Evolutionary conservation across 805 yeast species (phyloP), one percentile per base, ranked within the genome.

Genomic region (Barnettozyma salicaria): DNA sequence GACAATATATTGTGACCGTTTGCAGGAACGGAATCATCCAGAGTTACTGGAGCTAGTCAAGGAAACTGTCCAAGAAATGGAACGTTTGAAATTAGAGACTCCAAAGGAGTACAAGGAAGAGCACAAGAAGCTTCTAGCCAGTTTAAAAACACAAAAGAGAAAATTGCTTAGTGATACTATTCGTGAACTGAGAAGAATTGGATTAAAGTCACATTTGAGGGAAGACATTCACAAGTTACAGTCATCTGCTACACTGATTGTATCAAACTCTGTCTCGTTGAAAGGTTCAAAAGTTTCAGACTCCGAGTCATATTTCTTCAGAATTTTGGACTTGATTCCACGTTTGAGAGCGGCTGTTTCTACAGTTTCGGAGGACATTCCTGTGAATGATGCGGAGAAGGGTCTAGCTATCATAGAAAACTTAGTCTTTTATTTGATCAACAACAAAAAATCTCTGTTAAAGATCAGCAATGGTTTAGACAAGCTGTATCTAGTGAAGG

Each of bases 381-480:
- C 96, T 4, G 71, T 70, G 11, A 64, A 72, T 2, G 94, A 83
- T 53, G 72, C 84, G 21, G 82, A 77, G 43, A 80, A 79, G 46
- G 94, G 88, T 26, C 64, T 87, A 49, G 87, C 88, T 7, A 77
- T 78, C 7, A 64, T 77, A 3, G 97, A 90, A 50, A 80, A 86
- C 55, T 55, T 86, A 34, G 56, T 88, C 4, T 73, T 70, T 40
- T 63, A 74, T 2, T 58, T 88, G 43, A 63, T 82, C 13, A 67
- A 73, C 3, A 63, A 68, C 18, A 69, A 86, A 47, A 58, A 62
- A 12, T 72, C 80, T 1, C 45, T 81, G 22, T 42, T 50, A 2
- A 56, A 58, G 11, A 31, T 61, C 7, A 47, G 60, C 8, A 16
- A 33, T 1, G 41, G 47, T 5, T 54, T 44, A 28, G 36, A 41